Evolutionary conservation across 805 yeast genomes (phyloP), one percentile per base, ranked within the genome.

Genomic region (Saccharomyces paradoxus): DNA sequence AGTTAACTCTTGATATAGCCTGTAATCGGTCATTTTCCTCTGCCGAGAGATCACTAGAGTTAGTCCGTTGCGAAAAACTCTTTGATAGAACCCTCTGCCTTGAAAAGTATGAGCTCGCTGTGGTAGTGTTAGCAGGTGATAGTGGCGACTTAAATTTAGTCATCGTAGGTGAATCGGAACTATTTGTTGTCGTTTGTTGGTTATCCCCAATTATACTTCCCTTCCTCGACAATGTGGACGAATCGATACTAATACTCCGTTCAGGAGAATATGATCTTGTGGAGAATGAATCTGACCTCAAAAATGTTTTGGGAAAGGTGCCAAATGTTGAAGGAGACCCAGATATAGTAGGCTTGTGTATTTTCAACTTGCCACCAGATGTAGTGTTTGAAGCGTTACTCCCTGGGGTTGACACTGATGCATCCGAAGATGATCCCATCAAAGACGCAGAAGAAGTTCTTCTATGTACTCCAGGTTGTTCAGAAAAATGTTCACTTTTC

Each of bases 401-500:
- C 44, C 44, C 44, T 37, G 12, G 13, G 4, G 44, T 37, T 4
- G 53, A 41, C 12, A 53, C 54, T 1, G 65, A 60, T 14, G 55
- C 56, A 24, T 65, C 69, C 4, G 78, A 71, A 0, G 77, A 72
- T 6, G 75, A 69, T 28, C 72, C 69, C 2, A 72, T 67, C 21
- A 67, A 60, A 21, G 76, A 73, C n/a, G 70, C 65, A 29, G 67
- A 64, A 0, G 70, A 66, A 2, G 66, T 55, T 31, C 68, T 58
- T 54, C 74, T 69, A 54, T 72, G 75, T 7, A 41, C 37, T 7
- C 59, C 58, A 2, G 60, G 60, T 24, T 52, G 57, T n/a, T 69
- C 72, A 44, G 69, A 69, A 59, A 84, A 60, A 68, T 89, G 96
- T 67, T 92, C 98, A 30, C 78, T 84, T 64, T 90, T 87, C 65